Evolutionary conservation across 768 basidiomycete species (phyloP), one percentile per base, ranked within the genome.

Genomic region (Suillus bovinus): DNA sequence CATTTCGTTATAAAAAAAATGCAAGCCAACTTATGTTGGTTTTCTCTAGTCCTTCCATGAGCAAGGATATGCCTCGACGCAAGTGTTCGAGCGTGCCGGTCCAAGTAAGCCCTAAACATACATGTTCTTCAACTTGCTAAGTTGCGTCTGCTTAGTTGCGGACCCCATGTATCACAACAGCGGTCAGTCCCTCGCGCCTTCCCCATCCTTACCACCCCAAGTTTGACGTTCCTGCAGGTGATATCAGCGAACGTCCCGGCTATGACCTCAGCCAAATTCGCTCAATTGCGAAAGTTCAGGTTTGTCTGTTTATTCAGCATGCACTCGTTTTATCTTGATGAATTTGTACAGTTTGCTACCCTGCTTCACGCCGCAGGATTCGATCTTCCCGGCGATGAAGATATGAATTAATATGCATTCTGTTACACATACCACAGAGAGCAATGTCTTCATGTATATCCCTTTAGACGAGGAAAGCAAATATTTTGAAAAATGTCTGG

Each of bases 91-190:
- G 70, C 87, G 93, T 50, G 90, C 88, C 0, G 94, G 93, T 7
- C 85, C 84, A 11, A 86, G 85, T 86, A 68, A 59, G 83, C 74
- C n/a, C 52, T 34, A 16, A 16, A 24, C 54, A 13, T 54, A 29
- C n/a, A 8, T 16, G 1, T 36, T 33, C 7, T 11, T 42, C 33
- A 56, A 10, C 54, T 41, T 46, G 50, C 44, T n/a, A 36, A 62
- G 60, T 57, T 58, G 60, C 44, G 29, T 58, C 62, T 56, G 41
- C 58, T 41, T 62, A 87, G 94, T 97, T 70, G 86, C 82, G 20
- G 94, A 94, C 72, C 93, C 93, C 11, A 91, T 91, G 88, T 94
- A 94, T 70, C 91, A 94, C 73, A 93, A 91, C 72, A 88, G 87
- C 69, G 87, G 89, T 86, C 63, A 33, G 80, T 69, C 4, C 8